Base-by-base conservation (phyloP, 495 filamentous ascomycete species). In the Schizothecium vesticola region DNA sequence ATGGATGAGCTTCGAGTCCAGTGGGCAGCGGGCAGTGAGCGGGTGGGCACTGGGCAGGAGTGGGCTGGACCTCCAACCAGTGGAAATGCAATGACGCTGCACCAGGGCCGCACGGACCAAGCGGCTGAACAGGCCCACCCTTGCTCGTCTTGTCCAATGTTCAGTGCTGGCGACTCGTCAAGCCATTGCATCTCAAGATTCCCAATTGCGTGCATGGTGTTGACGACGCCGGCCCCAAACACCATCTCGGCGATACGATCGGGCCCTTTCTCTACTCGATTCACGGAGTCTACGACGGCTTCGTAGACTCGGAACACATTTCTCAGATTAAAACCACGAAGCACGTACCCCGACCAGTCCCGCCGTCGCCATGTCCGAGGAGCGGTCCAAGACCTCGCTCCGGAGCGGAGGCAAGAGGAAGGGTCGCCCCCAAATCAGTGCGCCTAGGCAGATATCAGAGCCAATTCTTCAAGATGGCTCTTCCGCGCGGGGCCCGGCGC, bases 341-440 rank as follows among this genome's bases (percentile, higher is more conserved):
- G 7, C 25, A n/a, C 16, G 13, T 3, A 56, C 9, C 29, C 23
- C 29, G n/a, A 55, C 51, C 11, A 25, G 10, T 21, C 29, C 23
- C 51, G 22, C 64, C 16, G 51, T 12, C 73, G 69, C 72, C 65
- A 85, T 84, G 78, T 88, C 89, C 63, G 89, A 92, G 71, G 89
- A 87, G 67, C 81, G 83, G 74, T 81, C 87, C 75, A 92, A 91
- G 77, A 91, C 97, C 73, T 97, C 94, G 59, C 88, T 99, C 67
- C 89, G 95, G 66, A 96, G 79, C 70, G 82, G 80, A 29, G 75
- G 90, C 74, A 96, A 95, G 83, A 86, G 92, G 73, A 91, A 92
- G 65, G 86, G 85, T 19, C 87, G 88, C 10, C 89, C 91, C 61
- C 85, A 89, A 69, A 93, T 96, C 78, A 93, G 91, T 79, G 90